Evolutionary conservation across 1,139 yeast species (phyloP).

Genomic region (Suhomyces choctaworum): DNA sequence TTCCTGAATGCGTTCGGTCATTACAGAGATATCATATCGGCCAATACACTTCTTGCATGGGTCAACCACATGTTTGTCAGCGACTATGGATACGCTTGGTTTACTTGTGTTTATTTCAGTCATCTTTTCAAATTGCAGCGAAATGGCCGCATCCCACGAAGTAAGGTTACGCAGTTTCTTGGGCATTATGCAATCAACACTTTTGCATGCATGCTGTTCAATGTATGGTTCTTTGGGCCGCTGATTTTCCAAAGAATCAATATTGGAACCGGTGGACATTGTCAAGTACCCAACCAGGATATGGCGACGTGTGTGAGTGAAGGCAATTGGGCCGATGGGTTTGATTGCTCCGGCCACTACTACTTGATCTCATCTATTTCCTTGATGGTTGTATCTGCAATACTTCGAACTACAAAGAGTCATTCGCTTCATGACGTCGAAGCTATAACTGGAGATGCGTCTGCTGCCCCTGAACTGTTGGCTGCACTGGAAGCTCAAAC

Average conservation of each 20-base stretch:
- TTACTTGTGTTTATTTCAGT: conserved; percentile 22
- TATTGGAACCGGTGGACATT: conserved; percentile 10
- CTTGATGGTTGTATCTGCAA: conserved; percentile 34
- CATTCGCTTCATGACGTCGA: background rate
- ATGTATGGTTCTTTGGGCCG: conserved; percentile 50
- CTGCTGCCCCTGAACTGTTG: background rate
- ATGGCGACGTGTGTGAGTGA: conserved; percentile 32
- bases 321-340: conserved; percentile 58
- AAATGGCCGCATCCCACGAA: conserved; percentile 11
- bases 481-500: background rate
- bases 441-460: background rate
- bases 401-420: background rate
- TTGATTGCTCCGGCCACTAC: conserved; percentile 66
- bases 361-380: conserved; percentile 53
- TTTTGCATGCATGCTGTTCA: conserved; percentile 19
- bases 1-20: no score
- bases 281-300: conserved; percentile 12
- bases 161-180: conserved; percentile 7
- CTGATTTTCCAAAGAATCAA: conserved; percentile 45
- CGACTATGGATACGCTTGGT: conserved; percentile 32
- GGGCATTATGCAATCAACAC: conserved; percentile 20
- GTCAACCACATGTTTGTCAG: conserved; percentile 21
- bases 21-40: no score
- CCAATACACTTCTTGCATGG: conserved; percentile 5
- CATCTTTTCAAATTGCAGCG: conserved; percentile 10